These are phyloP conservation scores for Staphylotrichum tortipilum DNA, from an alignment of 495 filamentous ascomycete genomes.

Conservation along the genomic window DNA sequence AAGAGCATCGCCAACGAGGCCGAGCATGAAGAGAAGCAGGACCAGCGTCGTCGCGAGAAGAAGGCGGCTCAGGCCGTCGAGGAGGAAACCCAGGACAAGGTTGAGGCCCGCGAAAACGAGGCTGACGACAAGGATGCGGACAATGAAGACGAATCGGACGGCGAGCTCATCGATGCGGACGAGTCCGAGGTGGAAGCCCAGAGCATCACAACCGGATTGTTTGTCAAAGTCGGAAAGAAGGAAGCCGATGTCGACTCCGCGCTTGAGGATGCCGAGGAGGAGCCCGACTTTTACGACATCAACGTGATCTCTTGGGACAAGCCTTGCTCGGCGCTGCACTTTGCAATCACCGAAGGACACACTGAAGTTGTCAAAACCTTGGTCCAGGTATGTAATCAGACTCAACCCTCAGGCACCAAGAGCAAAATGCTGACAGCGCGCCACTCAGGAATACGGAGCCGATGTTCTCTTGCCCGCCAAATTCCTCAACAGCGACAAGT, in stretches of 20 bases:
- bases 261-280: conserved; percentile 49
- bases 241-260: conserved; percentile 26
- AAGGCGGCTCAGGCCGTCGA: conserved; percentile 6
- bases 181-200: conserved; percentile 34
- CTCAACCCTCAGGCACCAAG: too few relatives aligned
- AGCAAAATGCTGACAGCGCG: conserved; percentile 3
- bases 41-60: conserved; percentile 36
- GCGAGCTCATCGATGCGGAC: conserved; percentile 33
- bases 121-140: conserved; percentile 6
- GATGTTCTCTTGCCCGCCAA: conserved; percentile 67
- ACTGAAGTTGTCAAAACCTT: conserved; percentile 56
- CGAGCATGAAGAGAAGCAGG: conserved; percentile 50
- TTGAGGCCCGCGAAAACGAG: conserved; percentile 8
- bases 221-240: conserved; percentile 51
- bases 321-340: conserved; percentile 59
- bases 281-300: conserved; percentile 71
- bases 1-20: conserved; percentile 65
- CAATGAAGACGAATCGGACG: conserved; percentile 28
- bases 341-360: conserved; percentile 67
- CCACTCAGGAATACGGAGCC: conserved; percentile 51
- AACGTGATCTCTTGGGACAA: conserved; percentile 70
- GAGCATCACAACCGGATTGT: conserved; percentile 53
- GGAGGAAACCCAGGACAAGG: not conserved
- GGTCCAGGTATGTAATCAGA: conserved; percentile 37
- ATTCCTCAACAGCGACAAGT: conserved; percentile 36